Conservation (phyloP, 495 filamentous ascomycete genomes). For the Aspergillus baeticus region DNA sequence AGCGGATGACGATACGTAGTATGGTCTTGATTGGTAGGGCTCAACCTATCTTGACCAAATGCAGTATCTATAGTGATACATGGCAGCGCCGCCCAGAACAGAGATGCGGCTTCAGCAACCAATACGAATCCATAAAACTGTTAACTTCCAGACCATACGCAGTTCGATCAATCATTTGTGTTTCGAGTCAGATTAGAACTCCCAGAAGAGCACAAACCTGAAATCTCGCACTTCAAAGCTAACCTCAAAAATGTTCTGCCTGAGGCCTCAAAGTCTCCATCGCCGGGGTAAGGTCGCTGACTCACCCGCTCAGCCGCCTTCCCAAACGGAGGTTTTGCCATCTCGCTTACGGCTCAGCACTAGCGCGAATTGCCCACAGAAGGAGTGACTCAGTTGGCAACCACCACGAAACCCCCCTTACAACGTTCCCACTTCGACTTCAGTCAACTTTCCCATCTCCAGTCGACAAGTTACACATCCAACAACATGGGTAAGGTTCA, state of each 20-base stretch:
- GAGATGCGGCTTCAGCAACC: not conserved
- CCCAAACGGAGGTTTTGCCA: slow-evolving; percentile 3
- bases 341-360: slow-evolving; percentile 21
- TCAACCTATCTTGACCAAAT: slow-evolving; percentile 20
- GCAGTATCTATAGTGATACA: not conserved
- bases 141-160: too few species aligned
- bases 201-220: too few species aligned
- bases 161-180: too few species aligned
- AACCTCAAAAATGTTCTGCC: slow-evolving; percentile 6
- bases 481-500: slow-evolving; percentile 36
- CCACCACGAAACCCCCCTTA: not conserved
- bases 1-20: not conserved
- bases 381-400: slow-evolving; percentile 11
- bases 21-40: slow-evolving; percentile 11
- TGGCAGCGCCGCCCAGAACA: not conserved
- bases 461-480: slow-evolving; percentile 24
- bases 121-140: too few species aligned
- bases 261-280: slow-evolving; percentile 5
- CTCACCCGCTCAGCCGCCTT: not conserved
- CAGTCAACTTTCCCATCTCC: slow-evolving; percentile 23
- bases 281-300: not conserved
- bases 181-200: too few species aligned
- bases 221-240: too few species aligned
- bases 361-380: slow-evolving; percentile 22
- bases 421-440: slow-evolving; percentile 11